These are phyloP conservation scores for Mortierella sp. DNA, from an alignment of 371 early-diverging fungal species.

Conservation along the genomic window DNA sequence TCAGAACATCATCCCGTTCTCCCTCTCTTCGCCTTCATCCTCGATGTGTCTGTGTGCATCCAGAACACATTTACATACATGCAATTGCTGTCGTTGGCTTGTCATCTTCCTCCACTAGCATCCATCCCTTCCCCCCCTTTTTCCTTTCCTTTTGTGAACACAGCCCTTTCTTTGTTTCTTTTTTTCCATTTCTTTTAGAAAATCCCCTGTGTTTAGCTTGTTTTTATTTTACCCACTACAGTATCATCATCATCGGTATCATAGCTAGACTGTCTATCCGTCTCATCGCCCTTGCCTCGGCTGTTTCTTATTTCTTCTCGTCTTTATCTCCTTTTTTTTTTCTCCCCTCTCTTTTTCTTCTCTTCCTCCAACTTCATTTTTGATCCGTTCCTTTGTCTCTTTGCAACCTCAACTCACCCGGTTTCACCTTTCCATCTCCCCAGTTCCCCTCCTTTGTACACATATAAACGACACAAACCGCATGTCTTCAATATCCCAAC, in stretches of 20 bases:
- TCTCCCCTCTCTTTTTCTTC: neutral
- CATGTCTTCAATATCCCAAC: slow-evolving; percentile 38
- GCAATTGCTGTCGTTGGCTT: no score
- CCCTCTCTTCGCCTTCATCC: neutral
- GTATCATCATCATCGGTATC: neutral
- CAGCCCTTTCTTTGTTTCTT: no score
- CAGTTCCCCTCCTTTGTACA: neutral
- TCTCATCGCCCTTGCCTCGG: neutral
- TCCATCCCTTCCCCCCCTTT: no score
- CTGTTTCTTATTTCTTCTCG: neutral
- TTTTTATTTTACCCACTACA: neutral
- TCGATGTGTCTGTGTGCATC: neutral
- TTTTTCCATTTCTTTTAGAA: no score
- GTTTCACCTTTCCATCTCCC: neutral
- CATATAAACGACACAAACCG: neutral
- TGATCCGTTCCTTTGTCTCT: neutral
- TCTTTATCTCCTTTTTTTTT: neutral
- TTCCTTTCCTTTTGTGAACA: no score
- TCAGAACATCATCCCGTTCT: neutral
- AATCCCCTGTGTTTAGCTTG: no score
- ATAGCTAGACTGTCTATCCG: no score
- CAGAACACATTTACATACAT: neutral
- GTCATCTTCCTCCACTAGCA: no score
- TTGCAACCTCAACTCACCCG: neutral
- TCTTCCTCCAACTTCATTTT: neutral